Percentiles rank a stretch among this genome's conserved stretches.
phyloP scores from a whole-genome alignment of 305 asterid species.

The Andrographis paniculata region DNA sequence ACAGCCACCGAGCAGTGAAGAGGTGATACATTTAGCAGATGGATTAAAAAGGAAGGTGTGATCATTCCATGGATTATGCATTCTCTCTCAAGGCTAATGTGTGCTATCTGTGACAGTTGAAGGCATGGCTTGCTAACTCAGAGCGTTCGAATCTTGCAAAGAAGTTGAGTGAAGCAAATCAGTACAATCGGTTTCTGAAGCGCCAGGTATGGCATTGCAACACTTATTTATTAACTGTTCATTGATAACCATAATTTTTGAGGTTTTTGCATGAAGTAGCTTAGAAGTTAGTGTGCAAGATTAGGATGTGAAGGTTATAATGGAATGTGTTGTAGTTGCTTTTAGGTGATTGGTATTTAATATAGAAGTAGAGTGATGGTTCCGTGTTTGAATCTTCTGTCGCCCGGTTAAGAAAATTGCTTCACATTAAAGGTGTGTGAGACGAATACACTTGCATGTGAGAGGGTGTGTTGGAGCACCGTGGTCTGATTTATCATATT shows the following conservation, averaged over 20 bases:
- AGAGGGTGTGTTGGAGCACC: too few species aligned
- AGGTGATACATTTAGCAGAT: slow-evolving; percentile 30
- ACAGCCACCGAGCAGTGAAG: slow-evolving; percentile 36
- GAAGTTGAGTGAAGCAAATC: slow-evolving; percentile 93
- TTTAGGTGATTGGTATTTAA: too few species aligned
- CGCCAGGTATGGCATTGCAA: slow-evolving; percentile 56
- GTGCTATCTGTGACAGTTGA: slow-evolving; percentile 43
- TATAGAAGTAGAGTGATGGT: too few species aligned
- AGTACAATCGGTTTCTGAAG: slow-evolving; percentile 65
- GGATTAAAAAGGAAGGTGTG: background rate
- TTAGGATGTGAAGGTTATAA: background rate
- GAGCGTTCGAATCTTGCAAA: slow-evolving; percentile 61
- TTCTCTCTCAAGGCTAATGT: slow-evolving; percentile 12
- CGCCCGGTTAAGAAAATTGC: too few species aligned
- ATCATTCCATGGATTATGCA: background rate
- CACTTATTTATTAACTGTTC: background rate
- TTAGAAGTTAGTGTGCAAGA: too few species aligned
- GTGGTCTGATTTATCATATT: too few species aligned
- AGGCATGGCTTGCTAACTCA: slow-evolving; percentile 57
- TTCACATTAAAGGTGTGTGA: too few species aligned
- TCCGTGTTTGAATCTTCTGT: too few species aligned
- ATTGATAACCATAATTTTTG: background rate
- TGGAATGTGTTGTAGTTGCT: background rate
- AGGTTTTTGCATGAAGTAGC: too few species aligned
- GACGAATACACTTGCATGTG: too few species aligned